Percentiles rank a stretch among this genome's conserved stretches.
phyloP scores from a whole-genome alignment of 768 basidiomycete species.

The Amanita thiersii region DNA sequence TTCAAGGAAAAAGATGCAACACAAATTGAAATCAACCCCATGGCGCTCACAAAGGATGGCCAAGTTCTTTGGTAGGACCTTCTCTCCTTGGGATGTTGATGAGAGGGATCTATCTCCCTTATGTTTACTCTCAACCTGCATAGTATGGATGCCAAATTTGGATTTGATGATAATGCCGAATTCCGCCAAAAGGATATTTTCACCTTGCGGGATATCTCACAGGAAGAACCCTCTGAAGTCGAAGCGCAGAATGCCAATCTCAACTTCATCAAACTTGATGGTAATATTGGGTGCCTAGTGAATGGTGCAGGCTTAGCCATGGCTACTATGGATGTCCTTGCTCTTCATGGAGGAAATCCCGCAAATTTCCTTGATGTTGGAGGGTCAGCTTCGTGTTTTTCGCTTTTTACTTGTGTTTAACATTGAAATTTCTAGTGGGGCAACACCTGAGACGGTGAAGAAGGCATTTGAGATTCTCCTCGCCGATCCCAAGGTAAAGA shows the following conservation, averaged over 20 bases:
- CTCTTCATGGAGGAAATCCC: constrained; percentile 91
- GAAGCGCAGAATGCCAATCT: constrained; percentile 94
- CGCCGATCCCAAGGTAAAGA: constrained; percentile 87
- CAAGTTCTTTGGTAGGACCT: constrained; percentile 78
- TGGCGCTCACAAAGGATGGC: constrained; percentile 89
- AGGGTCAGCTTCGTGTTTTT: constrained; percentile 43
- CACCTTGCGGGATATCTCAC: constrained; percentile 80
- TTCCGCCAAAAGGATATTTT: constrained; percentile 94
- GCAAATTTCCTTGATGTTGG: constrained; percentile 99
- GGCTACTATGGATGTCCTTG: constrained; percentile 99
- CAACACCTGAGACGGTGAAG: constrained; percentile 99
- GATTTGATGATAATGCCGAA: constrained; percentile 99
- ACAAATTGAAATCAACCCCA: constrained; percentile 98
- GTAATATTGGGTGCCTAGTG: constrained; percentile 93
- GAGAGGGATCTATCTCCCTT: constrained; percentile 3
- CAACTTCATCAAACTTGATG: constrained; percentile 99
- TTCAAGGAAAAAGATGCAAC: constrained; percentile 99
- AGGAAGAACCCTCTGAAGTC: constrained; percentile 96
- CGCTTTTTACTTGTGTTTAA: constrained; percentile 3
- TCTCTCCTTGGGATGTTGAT: neutral
- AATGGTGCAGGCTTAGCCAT: constrained; percentile 98
- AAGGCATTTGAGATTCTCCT: constrained; percentile 97
- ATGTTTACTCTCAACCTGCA: neutral
- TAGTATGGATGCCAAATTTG: constrained; percentile 99
- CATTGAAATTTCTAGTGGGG: constrained; percentile 50